Evolutionary conservation across 116 monocot species (phyloP), one percentile per base, ranked within the genome.

Genomic region (Cymodocea nodosa): DNA sequence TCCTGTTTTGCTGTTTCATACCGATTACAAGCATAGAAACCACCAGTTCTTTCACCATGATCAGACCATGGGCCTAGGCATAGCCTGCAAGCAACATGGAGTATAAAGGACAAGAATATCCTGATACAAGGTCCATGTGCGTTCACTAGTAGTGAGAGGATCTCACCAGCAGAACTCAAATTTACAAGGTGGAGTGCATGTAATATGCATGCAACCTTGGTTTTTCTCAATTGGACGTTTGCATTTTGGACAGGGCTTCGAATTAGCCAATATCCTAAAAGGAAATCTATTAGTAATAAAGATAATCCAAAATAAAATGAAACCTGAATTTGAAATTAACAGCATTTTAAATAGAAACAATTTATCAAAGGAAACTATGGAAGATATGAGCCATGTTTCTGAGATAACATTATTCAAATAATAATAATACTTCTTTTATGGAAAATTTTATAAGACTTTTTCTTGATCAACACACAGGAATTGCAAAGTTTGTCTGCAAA

Each of bases 151-250:
- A 58, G 24, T 53, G 15, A 16, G 51, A 7, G 25, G 7, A 1
- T 23, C 65, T 35, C 87, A 95, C 95, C 95, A 97, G 83, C 95
- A 97, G 67, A 97, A 97, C 70, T 97, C 95, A 78, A 84, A 85
- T 82, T 90, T 97, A 72, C 95, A 97, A 54, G 95, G 91, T 73
- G 95, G 91, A 20, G 95, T 87, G 63, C 95, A 97, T 49, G 95
- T 97, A 69, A 97, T 97, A 82, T 97, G 95, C 95, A 97, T 97
- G 63, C 95, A 97, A 9, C 95, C 95, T 65, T 97, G 91, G 60
- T 97, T 97, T 71, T 97, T 97, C 73, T 97, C 95, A 74, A 97
- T 97, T 72, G 95, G 95, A 59, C 95, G 70, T 74, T 97, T 97
- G 83, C 95, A 97, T 67, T 85, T 97, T 34, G 95, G 95, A 53